Conservation (phyloP, 2,329 filamentous ascomycete genomes). For the Colletotrichum lentis region DNA sequence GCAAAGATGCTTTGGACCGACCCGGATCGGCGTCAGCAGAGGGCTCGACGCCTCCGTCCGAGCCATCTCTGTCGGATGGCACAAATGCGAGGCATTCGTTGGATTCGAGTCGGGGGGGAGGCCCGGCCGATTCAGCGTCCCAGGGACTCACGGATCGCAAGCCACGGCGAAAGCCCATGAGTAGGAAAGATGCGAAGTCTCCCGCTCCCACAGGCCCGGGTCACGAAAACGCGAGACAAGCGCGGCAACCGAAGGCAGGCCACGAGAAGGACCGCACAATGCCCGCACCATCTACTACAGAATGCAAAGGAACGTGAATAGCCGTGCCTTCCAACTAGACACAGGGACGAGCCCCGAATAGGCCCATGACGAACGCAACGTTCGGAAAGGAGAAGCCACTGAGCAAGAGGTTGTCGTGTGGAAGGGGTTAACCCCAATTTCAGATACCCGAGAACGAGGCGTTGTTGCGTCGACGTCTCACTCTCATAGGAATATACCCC, state of each 20-base stretch:
- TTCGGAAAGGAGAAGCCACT: too few species aligned
- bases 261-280: neutral
- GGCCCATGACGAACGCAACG: neutral
- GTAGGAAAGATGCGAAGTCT: neutral
- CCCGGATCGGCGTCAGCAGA: neutral
- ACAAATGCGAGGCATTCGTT: neutral
- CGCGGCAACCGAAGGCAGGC: neutral
- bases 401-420: neutral
- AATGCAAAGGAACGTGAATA: neutral
- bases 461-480: neutral
- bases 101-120: neutral
- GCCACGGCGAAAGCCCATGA: too few species aligned
- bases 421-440: too few species aligned
- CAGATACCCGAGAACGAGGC: neutral
- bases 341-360: too few species aligned
- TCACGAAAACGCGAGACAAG: neutral
- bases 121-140: neutral
- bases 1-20: neutral
- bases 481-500: neutral
- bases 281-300: too few species aligned
- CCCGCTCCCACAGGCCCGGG: too few species aligned
- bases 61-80: neutral
- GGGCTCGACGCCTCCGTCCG: neutral
- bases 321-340: too few species aligned
- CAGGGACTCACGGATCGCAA: neutral